Evolutionary conservation across 1,284 basidiomycete species (phyloP).

Genomic region (Athelia psychrophila): DNA sequence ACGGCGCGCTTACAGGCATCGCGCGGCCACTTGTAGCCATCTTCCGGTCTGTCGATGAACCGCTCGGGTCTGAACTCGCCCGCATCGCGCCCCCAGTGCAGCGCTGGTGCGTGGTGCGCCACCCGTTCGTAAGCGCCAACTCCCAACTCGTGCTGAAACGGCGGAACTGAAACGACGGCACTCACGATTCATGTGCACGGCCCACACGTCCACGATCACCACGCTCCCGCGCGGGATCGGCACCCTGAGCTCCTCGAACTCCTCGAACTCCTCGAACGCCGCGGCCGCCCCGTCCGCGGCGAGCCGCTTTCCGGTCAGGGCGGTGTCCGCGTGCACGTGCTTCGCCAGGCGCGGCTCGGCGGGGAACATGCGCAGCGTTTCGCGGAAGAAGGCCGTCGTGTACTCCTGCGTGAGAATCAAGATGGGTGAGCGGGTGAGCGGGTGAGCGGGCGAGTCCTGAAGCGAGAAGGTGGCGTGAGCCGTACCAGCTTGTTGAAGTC

Average conservation of each 20-base stretch:
- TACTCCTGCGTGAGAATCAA: constrained; percentile 31
- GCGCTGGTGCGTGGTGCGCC: constrained; percentile 20
- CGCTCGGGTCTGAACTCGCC: constrained; percentile 42
- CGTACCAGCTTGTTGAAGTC: constrained; percentile 29
- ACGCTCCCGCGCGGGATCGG: constrained; percentile 37
- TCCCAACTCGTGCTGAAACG: neutral
- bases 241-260: constrained; percentile 27
- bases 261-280: constrained; percentile 15
- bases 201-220: constrained; percentile 36
- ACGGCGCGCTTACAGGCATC: constrained; percentile 20
- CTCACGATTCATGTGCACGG: constrained; percentile 36
- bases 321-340: constrained; percentile 29
- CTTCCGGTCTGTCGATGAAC: constrained; percentile 36
- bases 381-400: constrained; percentile 36
- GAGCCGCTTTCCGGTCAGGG: constrained; percentile 32
- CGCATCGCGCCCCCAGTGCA: constrained; percentile 42
- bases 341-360: constrained; percentile 38
- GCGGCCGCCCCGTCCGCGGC: constrained; percentile 11
- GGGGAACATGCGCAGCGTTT: constrained; percentile 40
- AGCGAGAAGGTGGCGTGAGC: neutral
- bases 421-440: neutral
- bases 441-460: no score
- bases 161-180: constrained; percentile 2
- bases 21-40: constrained; percentile 34
- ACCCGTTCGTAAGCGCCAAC: no score